A percentile compares a stretch with the other conserved stretches of the same genome.
phyloP scores from a whole-genome alignment of 2,329 filamentous ascomycete genomes.

The Zymoseptoria crescenta region DNA sequence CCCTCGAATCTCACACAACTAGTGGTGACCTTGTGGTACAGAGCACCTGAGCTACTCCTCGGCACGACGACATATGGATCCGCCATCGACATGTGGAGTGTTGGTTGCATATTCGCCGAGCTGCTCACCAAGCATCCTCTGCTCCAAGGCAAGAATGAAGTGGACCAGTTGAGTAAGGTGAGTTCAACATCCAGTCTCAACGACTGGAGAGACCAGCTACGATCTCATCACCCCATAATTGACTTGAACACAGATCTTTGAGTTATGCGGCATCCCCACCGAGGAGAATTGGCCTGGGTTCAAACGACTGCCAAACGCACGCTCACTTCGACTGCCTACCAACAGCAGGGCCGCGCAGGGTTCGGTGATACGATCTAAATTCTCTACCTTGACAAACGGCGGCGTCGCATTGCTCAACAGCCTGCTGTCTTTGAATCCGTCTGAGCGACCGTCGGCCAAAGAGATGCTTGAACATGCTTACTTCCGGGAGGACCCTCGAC shows the following conservation, averaged over 20 bases:
- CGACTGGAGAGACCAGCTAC: slow-evolving; percentile 24
- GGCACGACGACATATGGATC: slow-evolving; percentile 67
- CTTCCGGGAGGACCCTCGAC: slow-evolving; percentile 80
- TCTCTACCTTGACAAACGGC: slow-evolving; percentile 71
- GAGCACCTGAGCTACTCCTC: slow-evolving; percentile 80
- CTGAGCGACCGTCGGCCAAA: slow-evolving; percentile 58
- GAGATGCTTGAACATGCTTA: slow-evolving; percentile 74
- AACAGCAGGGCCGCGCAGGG: slow-evolving; percentile 39
- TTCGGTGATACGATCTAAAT: slow-evolving; percentile 61
- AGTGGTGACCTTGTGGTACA: slow-evolving; percentile 96
- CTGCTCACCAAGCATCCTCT: slow-evolving; percentile 75
- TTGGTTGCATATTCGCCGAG: slow-evolving; percentile 94
- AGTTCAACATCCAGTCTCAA: slow-evolving; percentile 20
- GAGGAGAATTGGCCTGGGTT: slow-evolving; percentile 80
- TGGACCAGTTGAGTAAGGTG: slow-evolving; percentile 71
- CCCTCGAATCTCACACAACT: slow-evolving; percentile 73
- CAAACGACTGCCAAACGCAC: slow-evolving; percentile 77
- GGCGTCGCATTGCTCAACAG: slow-evolving; percentile 62
- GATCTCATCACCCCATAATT: slow-evolving; percentile 9
- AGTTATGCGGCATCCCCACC: slow-evolving; percentile 77
- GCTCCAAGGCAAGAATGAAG: slow-evolving; percentile 84
- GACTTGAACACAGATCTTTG: slow-evolving; percentile 57
- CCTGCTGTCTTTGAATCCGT: slow-evolving; percentile 69
- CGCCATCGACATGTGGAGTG: slow-evolving; percentile 87
- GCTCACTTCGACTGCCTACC: slow-evolving; percentile 58